Evolutionary conservation across 306 rosid species (phyloP), one percentile per base, ranked within the genome.

Genomic region (Corylus avellana): DNA sequence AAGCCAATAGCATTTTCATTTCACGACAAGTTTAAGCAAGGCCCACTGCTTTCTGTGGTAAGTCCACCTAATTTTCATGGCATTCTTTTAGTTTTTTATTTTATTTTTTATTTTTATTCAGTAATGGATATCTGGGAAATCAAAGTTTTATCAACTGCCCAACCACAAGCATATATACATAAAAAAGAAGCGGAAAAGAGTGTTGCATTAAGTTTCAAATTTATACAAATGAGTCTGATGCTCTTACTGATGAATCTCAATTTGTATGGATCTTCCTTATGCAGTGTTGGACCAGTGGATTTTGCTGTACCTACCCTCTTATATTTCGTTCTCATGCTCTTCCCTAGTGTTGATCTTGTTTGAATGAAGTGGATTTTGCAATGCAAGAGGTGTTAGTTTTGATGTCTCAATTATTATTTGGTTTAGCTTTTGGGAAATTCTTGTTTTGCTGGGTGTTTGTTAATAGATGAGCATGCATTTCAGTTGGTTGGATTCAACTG

Each of bases 231-330:
- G 14, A 57, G 70, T 59, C 67, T 35, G 81, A 56, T 39, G 64
- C 74, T 29, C 68, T 18, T 17, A 37, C 72, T 67, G 72, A 27
- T 59, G 13, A 59, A 25, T 4, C 20, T 4, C 20, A 59, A 25
- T 78, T 59, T 76, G 61, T 70, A 14, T 22, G 1, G 6, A 51
- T n/a, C 61, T 46, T 55, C 8, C 39, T 58, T 75, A 44, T 91
- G 87, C 95, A 94, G 98, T 91, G 93, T 80, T 94, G 98, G 98
- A 94, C 92, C 85, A 92, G 91, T 78, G 98, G 98, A 73, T 90
- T 91, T 85, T 94, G 98, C 87, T 94, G 97, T 82, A 92, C 97
- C 44, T 94, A 94, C 72, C 98, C 97, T 25, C 93, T 94, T 59
- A 67, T 94, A 54, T 92, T 91, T 78, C 98, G 93, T 12, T 87